A percentile compares a stretch with the other conserved stretches of the same genome.
phyloP scores from a whole-genome alignment of 345 rosid genomes.

The Pistacia vera region DNA sequence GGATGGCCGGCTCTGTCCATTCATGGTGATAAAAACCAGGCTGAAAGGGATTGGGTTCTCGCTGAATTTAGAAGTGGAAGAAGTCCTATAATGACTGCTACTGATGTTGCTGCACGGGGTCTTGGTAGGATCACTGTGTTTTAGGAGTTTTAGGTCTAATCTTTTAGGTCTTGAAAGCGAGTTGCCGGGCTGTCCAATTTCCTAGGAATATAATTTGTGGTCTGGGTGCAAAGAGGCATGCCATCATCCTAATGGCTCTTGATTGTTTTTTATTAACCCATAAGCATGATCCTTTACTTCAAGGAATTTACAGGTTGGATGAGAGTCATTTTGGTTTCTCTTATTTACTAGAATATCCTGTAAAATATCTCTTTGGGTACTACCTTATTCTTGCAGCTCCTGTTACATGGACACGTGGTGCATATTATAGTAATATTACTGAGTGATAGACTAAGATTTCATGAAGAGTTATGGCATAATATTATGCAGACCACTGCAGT shows the following conservation, averaged over 20 bases:
- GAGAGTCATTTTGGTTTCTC: conserved; percentile 39
- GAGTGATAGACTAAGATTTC: conserved; percentile 17
- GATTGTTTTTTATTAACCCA: conserved; percentile 12
- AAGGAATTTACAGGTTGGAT: conserved; percentile 31
- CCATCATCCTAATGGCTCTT: conserved; percentile 22
- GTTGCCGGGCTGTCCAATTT: conserved; percentile 97
- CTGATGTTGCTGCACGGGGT: conserved; percentile 99
- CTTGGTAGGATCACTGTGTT: conserved; percentile 93
- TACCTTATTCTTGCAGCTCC: conserved; percentile 32
- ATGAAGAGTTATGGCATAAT: conserved; percentile 2
- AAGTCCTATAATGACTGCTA: conserved; percentile 93
- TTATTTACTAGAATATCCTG: conserved; percentile 23
- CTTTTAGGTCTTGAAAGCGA: conserved; percentile 42
- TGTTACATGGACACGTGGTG: conserved; percentile 48
- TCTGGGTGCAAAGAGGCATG: conserved; percentile 45
- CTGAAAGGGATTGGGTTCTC: conserved; percentile 96
- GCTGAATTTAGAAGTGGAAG: conserved; percentile 95
- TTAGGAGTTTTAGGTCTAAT: conserved; percentile 57
- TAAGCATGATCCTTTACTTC: conserved; percentile 25
- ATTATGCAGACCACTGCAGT: conserved; percentile 14
- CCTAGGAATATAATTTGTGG: conserved; percentile 59
- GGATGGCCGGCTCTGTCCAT: conserved; percentile 99
- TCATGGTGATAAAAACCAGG: conserved; percentile 96
- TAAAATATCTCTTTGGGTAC: conserved; percentile 17
- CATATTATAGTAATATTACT: conserved; percentile 12